Percentiles rank a stretch among this genome's conserved stretches.
Evolutionary conservation across 768 basidiomycete species (phyloP).

Genomic region (Agrocybe pediades): DNA sequence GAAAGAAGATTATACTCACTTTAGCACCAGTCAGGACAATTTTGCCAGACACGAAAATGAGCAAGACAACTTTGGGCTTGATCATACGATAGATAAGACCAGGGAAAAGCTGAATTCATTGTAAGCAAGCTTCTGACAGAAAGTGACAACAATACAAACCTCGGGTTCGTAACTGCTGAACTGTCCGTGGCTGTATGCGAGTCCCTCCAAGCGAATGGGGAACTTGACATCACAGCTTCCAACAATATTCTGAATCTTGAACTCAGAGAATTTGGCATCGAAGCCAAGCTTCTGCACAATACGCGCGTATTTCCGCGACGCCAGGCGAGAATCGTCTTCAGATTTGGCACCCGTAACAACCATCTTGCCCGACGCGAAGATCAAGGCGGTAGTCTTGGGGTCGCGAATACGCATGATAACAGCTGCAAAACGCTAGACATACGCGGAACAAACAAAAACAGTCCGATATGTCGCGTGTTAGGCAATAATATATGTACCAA

Average conservation of each 20-base stretch:
- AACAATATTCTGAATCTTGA: constrained; percentile 99
- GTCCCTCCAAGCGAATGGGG: constrained; percentile 95
- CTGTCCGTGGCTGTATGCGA: constrained; percentile 97
- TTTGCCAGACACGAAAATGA: constrained; percentile 99
- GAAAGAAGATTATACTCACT: constrained; percentile 55
- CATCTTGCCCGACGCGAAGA: constrained; percentile 99
- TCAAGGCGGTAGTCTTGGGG: constrained; percentile 98
- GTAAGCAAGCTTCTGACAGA: constrained; percentile 9
- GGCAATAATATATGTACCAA: constrained; percentile 60
- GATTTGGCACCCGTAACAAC: constrained; percentile 99
- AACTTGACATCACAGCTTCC: constrained; percentile 99
- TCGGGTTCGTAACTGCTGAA: constrained; percentile 98
- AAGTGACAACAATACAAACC: constrained; percentile 48
- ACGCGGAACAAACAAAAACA: constrained; percentile 56
- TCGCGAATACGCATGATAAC: constrained; percentile 99
- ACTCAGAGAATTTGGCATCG: constrained; percentile 98
- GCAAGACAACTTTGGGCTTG: constrained; percentile 97
- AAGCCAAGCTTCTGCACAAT: constrained; percentile 99
- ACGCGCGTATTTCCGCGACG: constrained; percentile 97
- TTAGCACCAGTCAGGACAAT: constrained; percentile 99
- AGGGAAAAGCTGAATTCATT: constrained; percentile 80
- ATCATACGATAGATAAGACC: constrained; percentile 99
- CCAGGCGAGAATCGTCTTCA: constrained; percentile 95
- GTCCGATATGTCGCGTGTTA: constrained; percentile 57
- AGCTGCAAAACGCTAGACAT: constrained; percentile 95